phyloP scores from a whole-genome alignment of 2,329 filamentous ascomycete genomes.

The Ceratocystis smalleyi region DNA sequence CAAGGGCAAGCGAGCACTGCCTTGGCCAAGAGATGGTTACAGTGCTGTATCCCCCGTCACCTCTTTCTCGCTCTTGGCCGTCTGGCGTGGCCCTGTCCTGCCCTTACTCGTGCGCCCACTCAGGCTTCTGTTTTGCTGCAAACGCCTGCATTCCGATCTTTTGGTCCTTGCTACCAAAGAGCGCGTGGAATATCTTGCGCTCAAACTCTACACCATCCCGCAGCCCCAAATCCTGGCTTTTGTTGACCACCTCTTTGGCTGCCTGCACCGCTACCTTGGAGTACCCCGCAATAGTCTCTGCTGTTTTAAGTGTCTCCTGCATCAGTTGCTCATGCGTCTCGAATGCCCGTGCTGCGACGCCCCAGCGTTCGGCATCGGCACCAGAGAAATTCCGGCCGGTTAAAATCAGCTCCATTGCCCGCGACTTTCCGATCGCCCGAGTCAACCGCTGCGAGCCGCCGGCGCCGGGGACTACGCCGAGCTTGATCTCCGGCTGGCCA shows the following conservation, averaged over 20 bases:
- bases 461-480: slow-evolving; percentile 81
- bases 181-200: slow-evolving; percentile 74
- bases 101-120: slow-evolving; percentile 52
- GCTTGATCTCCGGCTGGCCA: slow-evolving; percentile 92
- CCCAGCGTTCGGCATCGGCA: slow-evolving; percentile 75
- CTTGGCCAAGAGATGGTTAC: background rate
- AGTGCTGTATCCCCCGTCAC: background rate
- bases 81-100: background rate
- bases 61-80: background rate
- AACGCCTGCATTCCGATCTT: slow-evolving; percentile 96
- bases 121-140: slow-evolving; percentile 81
- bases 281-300: slow-evolving; percentile 77
- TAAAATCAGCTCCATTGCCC: slow-evolving; percentile 81
- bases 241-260: slow-evolving; percentile 96
- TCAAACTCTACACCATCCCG: slow-evolving; percentile 91
- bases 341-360: slow-evolving; percentile 71
- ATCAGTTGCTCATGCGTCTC: slow-evolving; percentile 67
- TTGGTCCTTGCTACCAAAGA: slow-evolving; percentile 92
- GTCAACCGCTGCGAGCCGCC: slow-evolving; percentile 84
- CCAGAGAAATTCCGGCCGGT: slow-evolving; percentile 76
- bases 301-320: slow-evolving; percentile 64
- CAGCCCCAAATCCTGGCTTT: slow-evolving; percentile 82
- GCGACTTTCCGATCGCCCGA: slow-evolving; percentile 64
- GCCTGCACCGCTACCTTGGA: slow-evolving; percentile 77
- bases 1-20: background rate